Base-by-base conservation (phyloP, 2,329 filamentous ascomycete genomes). In the Botrytis hyacinthi region DNA sequence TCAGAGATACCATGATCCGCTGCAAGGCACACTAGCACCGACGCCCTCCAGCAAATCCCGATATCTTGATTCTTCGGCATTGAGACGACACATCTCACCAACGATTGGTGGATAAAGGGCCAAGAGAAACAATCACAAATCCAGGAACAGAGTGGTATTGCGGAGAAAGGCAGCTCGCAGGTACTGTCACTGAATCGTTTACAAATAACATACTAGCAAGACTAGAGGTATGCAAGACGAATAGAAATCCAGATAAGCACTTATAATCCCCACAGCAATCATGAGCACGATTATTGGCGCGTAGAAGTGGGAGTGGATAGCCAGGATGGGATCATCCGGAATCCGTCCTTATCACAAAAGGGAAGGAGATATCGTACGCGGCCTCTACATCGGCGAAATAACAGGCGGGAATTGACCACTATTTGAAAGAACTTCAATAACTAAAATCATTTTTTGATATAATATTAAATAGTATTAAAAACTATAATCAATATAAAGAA, bases 31-130 rank as follows among this genome's bases (percentile, higher is more conserved):
- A 26, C n/a, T 22, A 26, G 16, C 40, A 46, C n/a, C 20, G 5
- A 12, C n/a, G 16, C 42, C 20, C 62, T 32, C 18, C 29, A 32
- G 4, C 42, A 65, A 46, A 62, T 29, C n/a, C n/a, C 51, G 26
- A 51, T n/a, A 51, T 42, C 37, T 20, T 20, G 14, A 62, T 29
- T n/a, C 26, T 29, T 62, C 60, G 22, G 35, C 32, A 61, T 40
- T 35, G 57, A 60, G 40, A 26, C 35, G 37, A 46, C 42, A 32
- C 42, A 22, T 26, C 63, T 26, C 46, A 8, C 12, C 44, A 37
- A 46, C 3, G 18, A 70, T 70, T 48, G 68, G 68, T 62, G 68
- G 54, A 60, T 37, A 44, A 60, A 61, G 46, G 61, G 22, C 40
- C 54, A 70, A 46, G 68, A 61, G 18, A 61, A 37, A 26, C 44